Percentiles rank a stretch among this genome's conserved stretches.
These are phyloP conservation scores for Globisporangium splendens DNA, from an alignment of 352 stramenopile genomes.

Conservation along the genomic window DNA sequence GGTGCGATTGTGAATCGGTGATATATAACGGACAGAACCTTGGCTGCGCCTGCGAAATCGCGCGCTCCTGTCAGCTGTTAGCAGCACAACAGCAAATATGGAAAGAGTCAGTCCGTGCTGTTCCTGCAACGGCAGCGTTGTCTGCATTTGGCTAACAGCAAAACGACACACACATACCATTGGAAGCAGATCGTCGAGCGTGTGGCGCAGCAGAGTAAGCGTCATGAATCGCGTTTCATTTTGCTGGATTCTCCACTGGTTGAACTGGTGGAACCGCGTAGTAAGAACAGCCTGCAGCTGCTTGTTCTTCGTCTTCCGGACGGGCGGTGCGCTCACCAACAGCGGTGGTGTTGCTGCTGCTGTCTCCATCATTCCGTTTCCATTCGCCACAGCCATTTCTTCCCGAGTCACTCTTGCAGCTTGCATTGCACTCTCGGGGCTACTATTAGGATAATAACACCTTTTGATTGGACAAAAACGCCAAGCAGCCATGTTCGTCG, in stretches of 20 bases:
- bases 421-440: too few relatives aligned
- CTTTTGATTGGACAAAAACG: too few relatives aligned
- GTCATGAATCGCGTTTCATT: slow-evolving; percentile 15
- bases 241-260: slow-evolving; percentile 45
- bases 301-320: slow-evolving; percentile 28
- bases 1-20: slow-evolving; percentile 57
- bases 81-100: neutral
- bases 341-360: slow-evolving; percentile 15
- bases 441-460: too few relatives aligned
- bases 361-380: neutral
- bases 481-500: too few relatives aligned
- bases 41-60: slow-evolving; percentile 65
- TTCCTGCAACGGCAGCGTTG: neutral
- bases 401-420: neutral
- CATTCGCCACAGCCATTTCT: slow-evolving; percentile 7
- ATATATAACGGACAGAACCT: slow-evolving; percentile 67
- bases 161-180: slow-evolving; percentile 19
- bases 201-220: slow-evolving; percentile 31
- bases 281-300: slow-evolving; percentile 35
- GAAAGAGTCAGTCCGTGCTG: neutral
- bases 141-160: neutral
- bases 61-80: slow-evolving; percentile 58
- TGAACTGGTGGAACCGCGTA: slow-evolving; percentile 34
- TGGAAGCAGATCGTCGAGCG: slow-evolving; percentile 48
- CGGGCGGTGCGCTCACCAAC: slow-evolving; percentile 18